Conservation (phyloP, 805 yeast species). For the Lachancea meyersii region DNA sequence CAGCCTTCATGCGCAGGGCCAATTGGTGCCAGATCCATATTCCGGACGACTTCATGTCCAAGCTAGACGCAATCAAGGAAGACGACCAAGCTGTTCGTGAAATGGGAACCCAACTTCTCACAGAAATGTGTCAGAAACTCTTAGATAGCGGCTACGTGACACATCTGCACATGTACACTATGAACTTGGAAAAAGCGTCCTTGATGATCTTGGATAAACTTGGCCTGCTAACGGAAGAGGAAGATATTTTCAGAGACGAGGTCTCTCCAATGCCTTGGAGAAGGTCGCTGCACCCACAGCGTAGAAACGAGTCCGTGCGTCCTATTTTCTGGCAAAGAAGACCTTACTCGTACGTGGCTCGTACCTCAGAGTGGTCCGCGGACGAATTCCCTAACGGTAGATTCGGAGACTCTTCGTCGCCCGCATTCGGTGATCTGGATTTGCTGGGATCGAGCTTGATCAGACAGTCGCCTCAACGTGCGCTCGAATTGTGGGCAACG, state of each 20-base stretch:
- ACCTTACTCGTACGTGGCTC: conserved; percentile 78
- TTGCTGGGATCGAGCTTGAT: conserved; percentile 71
- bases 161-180: conserved; percentile 93
- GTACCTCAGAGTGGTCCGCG: conserved; percentile 76
- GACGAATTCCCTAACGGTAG: conserved; percentile 98
- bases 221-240: conserved; percentile 41
- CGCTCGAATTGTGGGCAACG: conserved; percentile 81
- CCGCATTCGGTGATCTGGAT: conserved; percentile 91
- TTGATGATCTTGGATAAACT: conserved; percentile 78
- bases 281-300: conserved; percentile 72
- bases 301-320: conserved; percentile 76
- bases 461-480: conserved; percentile 75
- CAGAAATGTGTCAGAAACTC: conserved; percentile 73
- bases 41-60: conserved; percentile 65
- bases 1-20: conserved; percentile 88
- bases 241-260: conserved; percentile 33
- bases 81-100: conserved; percentile 86
- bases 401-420: conserved; percentile 97
- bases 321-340: conserved; percentile 97
- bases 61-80: conserved; percentile 75
- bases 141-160: conserved; percentile 65
- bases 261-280: conserved; percentile 70
- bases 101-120: conserved; percentile 73
- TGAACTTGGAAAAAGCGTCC: conserved; percentile 92
- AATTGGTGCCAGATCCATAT: conserved; percentile 84